Base-by-base conservation (phyloP, 345 rosid genomes). In the Eucalyptus melliodora region DNA sequence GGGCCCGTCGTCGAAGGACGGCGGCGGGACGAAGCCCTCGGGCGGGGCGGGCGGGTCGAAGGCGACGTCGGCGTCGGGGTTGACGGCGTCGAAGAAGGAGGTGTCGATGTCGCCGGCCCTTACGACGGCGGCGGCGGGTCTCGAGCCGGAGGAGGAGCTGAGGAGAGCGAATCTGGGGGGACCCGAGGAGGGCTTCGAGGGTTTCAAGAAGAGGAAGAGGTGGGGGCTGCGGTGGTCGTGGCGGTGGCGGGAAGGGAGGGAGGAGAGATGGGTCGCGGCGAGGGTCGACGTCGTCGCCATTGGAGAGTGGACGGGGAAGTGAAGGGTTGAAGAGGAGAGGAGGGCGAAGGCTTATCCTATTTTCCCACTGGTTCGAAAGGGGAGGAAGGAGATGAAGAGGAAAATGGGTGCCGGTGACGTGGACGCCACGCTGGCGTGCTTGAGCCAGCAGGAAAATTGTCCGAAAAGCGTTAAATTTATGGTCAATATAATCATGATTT, bases 1-100 rank as follows among this genome's bases (percentile, higher is more conserved):
- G 9, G 93, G 94, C 19, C 92, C 95, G n/a, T 97, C 99, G 90
- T 97, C 99, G 94, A 95, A 96, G 88, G 90, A 92, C 2, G 95
- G 96, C 1, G 96, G 93, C 0, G 95, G 88, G 56, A 89, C 89
- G 95, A 87, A 97, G 24, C 95, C 95, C 19, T 95, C 96, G 1
- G 97, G 99, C 8, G 93, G 95, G 42, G 91, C 77, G 2, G 99
- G 96, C 0, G 99, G 97, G 81, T 94, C 97, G 92, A 92, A 96
- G 11, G 90, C 89, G 81, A 55, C 55, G 82, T 92, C 91, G 89
- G 89, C 51, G 45, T 96, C 94, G 10, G 92, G 94, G 83, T 91
- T 90, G 85, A 87, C 12, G 45, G 92, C 90, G 59, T 94, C 97
- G 92, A 95, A 94, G 94, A 94, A 94, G 89, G 90, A 80, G 1